A percentile compares a stretch with the other conserved stretches of the same genome.
Conservation (phyloP, 495 filamentous ascomycete species). For the Penicilliopsis zonata region DNA sequence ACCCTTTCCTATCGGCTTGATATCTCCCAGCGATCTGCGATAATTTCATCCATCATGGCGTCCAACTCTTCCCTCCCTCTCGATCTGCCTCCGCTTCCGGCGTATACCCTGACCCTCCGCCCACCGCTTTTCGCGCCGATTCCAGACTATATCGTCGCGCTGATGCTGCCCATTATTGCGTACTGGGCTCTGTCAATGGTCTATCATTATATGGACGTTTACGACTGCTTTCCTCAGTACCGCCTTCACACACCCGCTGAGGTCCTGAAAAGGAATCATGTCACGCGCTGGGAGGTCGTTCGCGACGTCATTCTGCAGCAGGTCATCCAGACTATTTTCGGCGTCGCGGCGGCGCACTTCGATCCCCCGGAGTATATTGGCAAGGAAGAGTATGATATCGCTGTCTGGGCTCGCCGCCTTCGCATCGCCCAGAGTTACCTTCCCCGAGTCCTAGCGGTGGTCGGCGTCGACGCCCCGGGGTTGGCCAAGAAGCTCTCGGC, state of each 20-base stretch:
- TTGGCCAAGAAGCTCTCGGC: slow-evolving; percentile 24
- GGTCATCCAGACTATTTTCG: slow-evolving; percentile 65
- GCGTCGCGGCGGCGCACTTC: slow-evolving; percentile 45
- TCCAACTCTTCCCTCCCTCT: slow-evolving; percentile 27
- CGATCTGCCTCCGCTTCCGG: slow-evolving; percentile 65
- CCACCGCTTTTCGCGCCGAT: slow-evolving; percentile 63
- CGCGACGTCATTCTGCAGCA: slow-evolving; percentile 85
- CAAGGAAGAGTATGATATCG: slow-evolving; percentile 70
- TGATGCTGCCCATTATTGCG: slow-evolving; percentile 65
- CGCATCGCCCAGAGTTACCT: slow-evolving; percentile 57
- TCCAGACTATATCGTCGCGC: slow-evolving; percentile 65
- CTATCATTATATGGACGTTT: slow-evolving; percentile 75
- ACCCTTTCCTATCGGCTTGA: too few species aligned
- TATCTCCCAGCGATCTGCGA: background rate
- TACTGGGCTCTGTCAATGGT: slow-evolving; percentile 84
- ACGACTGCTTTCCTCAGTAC: slow-evolving; percentile 75
- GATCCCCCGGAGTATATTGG: slow-evolving; percentile 56
- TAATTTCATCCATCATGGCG: slow-evolving; percentile 16
- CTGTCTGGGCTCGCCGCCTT: slow-evolving; percentile 66
- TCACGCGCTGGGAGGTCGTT: slow-evolving; percentile 66
- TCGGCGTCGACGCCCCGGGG: slow-evolving; percentile 29
- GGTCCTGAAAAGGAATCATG: slow-evolving; percentile 74
- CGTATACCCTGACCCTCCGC: slow-evolving; percentile 53
- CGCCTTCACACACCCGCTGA: slow-evolving; percentile 88
- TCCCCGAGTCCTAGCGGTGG: slow-evolving; percentile 39